phyloP scores from a whole-genome alignment of 352 stramenopile genomes.

The Phytophthora quininea region DNA sequence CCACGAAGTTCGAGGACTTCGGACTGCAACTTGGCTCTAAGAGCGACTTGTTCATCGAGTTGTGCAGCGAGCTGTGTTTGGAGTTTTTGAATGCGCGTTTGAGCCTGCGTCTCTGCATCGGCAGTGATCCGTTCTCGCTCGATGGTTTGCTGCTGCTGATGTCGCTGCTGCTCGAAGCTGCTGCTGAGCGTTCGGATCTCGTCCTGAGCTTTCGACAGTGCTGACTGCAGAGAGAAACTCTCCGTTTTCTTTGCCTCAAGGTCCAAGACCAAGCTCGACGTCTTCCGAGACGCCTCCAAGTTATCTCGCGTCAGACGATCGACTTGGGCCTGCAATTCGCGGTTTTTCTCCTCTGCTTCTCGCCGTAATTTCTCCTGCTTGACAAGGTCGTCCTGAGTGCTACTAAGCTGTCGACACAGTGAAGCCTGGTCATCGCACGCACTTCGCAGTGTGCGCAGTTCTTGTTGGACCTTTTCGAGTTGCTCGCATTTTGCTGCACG shows the following conservation, averaged over 20 bases:
- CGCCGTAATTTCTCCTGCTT: constrained; percentile 20
- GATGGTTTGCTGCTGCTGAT: constrained; percentile 26
- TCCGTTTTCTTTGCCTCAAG: constrained; percentile 24
- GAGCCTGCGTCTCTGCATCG: constrained; percentile 21
- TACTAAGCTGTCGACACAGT: constrained; percentile 16
- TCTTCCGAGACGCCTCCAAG: constrained; percentile 8
- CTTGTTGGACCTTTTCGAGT: constrained; percentile 26
- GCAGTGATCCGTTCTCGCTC: constrained; percentile 31
- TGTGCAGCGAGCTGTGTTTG: constrained; percentile 39
- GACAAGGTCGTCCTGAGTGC: constrained; percentile 20
- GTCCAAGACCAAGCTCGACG: constrained; percentile 10
- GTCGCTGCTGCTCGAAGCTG: constrained; percentile 30
- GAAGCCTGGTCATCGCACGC: constrained; percentile 11
- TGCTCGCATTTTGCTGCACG: constrained; percentile 18
- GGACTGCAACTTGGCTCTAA: constrained; percentile 30
- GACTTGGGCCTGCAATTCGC: constrained; percentile 17
- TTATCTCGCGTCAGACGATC: constrained; percentile 14
- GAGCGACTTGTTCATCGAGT: constrained; percentile 32
- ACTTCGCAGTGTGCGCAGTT: constrained; percentile 18
- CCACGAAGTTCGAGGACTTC: constrained; percentile 35
- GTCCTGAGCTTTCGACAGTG: constrained; percentile 20
- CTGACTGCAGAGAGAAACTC: constrained; percentile 7
- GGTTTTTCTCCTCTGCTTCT: constrained; percentile 22
- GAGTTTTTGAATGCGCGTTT: constrained; percentile 26
- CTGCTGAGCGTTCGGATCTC: constrained; percentile 28